Conservation (phyloP, 2,329 filamentous ascomycete genomes). For the Alternaria arborescens region DNA sequence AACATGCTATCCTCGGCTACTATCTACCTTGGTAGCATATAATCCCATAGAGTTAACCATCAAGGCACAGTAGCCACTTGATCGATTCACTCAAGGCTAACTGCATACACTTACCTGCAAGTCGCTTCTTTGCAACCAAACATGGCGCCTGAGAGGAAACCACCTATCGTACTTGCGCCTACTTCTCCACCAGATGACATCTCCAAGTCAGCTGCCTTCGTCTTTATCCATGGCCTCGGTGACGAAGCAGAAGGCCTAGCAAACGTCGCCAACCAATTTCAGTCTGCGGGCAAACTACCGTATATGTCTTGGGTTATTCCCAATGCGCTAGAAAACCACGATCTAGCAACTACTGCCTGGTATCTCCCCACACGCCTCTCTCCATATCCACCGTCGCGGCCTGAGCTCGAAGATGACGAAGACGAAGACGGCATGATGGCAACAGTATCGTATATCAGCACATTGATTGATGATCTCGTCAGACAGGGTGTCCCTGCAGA, state of each 20-base stretch:
- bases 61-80: neutral
- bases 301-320: constrained; percentile 62
- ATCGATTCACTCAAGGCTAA: neutral
- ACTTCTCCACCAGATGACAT: constrained; percentile 44
- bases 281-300: constrained; percentile 58
- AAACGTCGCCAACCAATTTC: constrained; percentile 59
- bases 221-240: constrained; percentile 59
- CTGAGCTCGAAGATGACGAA: constrained; percentile 57
- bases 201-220: constrained; percentile 54
- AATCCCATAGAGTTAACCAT: neutral
- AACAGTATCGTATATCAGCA: constrained; percentile 53
- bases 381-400: constrained; percentile 52
- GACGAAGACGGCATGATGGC: constrained; percentile 56
- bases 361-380: constrained; percentile 54
- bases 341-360: constrained; percentile 59
- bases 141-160: constrained; percentile 20
- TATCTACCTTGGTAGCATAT: neutral
- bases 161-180: constrained; percentile 52
- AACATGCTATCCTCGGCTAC: neutral
- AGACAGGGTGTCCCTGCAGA: constrained; percentile 52
- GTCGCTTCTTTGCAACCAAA: neutral
- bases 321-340: constrained; percentile 58
- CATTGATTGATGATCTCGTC: constrained; percentile 54
- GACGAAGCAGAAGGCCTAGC: constrained; percentile 57
- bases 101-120: neutral